Evolutionary conservation across 116 monocot genomes (phyloP), one percentile per base, ranked within the genome.

Genomic region (Trichopus zeylanicus): DNA sequence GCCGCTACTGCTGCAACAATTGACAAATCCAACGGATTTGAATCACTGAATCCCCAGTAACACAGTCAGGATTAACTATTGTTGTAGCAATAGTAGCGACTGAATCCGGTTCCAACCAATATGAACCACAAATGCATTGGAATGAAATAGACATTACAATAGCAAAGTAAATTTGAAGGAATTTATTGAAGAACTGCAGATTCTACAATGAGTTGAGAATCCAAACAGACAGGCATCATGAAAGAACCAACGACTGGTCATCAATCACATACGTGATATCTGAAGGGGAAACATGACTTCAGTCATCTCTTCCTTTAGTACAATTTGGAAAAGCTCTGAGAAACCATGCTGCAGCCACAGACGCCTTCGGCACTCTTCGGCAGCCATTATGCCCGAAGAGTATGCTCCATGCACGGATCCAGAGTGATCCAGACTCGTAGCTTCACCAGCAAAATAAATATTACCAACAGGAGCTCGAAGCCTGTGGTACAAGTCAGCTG

Each of bases 381-480:
- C 87, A 56, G 92, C 84, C 1, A 61, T 26, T 9, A 88, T 64
- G 20, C 92, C 92, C 0, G 92, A 67, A 1, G 88, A 76, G 54
- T 74, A 93, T 19, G 92, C 88, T 20, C 88, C 92, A 55, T 93
- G 92, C 3, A 93, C 88, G 5, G 92, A 76, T 1, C 92, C 92
- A 15, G 92, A 79, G 67, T 84, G 84, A 33, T 81, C 85, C 0
- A 81, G 54, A 23, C 92, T 78, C 5, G 92, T 75, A 9, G 92
- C 88, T 69, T 93, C 92, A 16, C 92, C 92, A n/a, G 92, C 92
- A 58, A 93, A 93, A 59, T 67, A 93, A 29, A 93, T 69, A 46
- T 85, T 88, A 26, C 75, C 85, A 13, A 88, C 74, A 0, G 88
- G 92, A 48, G 78, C 81, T 42, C 79, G 61, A 59, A 79, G 63